Evolutionary conservation across 805 yeast genomes (phyloP), one percentile per base, ranked within the genome.

Genomic region (Yarrowia hollandica): DNA sequence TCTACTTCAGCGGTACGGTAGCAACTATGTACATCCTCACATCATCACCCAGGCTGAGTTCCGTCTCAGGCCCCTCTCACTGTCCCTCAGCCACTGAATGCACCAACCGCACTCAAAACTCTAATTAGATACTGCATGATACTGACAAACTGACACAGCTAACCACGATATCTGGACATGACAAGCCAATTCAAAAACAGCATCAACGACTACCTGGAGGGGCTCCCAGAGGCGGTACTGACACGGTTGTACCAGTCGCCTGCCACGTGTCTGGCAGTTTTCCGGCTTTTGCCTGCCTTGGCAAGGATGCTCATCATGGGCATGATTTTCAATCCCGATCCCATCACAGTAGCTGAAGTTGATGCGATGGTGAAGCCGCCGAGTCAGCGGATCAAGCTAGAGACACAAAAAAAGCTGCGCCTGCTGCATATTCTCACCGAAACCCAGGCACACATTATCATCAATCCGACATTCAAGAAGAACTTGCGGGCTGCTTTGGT

Each of bases 231-330:
- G 67, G 77, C 86, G 5, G 88, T 90, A n/a, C 92, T 91, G 65
- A 78, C 85, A 19, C 82, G 90, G 67, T 78, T 94, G 19, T 94
- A 88, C 72, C 85, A 83, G 66, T 59, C 65, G 55, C 96, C 99
- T 1, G 96, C 97, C 11, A 89, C 99, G 60, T 90, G 97, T 69
- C 77, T 94, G 46, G 95, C 99, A 2, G 85, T 94, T n/a, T 91
- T 85, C 70, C 78, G 99, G 63, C 76, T 94, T 61, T 77, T 94
- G 15, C 97, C 99, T 0, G 84, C 91, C 21, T 72, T 94, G 64
- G 96, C 97, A 25, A 91, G 92, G 69, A 86, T 89, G 71, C 85
- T 86, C 67, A 83, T 92, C 52, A 86, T 90, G 90, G 79, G 91
- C 10, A 82, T 91, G 85, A 75, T 95, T 16, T 94, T 89, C 72